phyloP scores from a whole-genome alignment of 805 yeast species.

The Saturnispora silvae region DNA sequence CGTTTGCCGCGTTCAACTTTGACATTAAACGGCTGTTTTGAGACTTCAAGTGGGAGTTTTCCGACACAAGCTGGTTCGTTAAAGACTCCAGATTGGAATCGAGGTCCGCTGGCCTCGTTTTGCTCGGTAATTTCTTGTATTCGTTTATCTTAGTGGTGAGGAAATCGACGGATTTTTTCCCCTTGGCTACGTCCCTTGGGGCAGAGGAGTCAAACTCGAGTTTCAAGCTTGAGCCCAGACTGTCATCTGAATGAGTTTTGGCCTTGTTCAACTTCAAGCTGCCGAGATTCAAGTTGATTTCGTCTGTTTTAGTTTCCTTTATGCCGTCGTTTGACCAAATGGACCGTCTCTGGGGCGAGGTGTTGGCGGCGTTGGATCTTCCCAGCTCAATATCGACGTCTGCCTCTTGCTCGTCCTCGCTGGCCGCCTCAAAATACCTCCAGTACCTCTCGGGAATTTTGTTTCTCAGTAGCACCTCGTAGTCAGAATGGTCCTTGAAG shows the following conservation, averaged over 20 bases:
- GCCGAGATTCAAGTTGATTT: slow-evolving; percentile 20
- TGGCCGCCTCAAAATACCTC: slow-evolving; percentile 14
- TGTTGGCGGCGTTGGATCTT: neutral
- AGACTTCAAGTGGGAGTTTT: slow-evolving; percentile 1
- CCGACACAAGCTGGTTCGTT: slow-evolving; percentile 2
- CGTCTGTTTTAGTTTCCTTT: slow-evolving; percentile 19
- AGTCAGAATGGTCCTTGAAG: slow-evolving; percentile 20
- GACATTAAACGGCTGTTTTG: slow-evolving; percentile 3
- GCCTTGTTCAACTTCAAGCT: slow-evolving; percentile 7
- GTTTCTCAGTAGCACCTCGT: slow-evolving; percentile 21
- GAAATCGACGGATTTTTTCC: slow-evolving; percentile 3
- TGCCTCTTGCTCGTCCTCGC: neutral
- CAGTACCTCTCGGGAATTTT: slow-evolving; percentile 21
- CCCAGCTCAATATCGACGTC: neutral
- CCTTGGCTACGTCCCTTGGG: neutral
- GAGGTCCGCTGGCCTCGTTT: slow-evolving; percentile 7
- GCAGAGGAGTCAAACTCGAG: slow-evolving; percentile 3
- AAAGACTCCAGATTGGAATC: slow-evolving; percentile 11
- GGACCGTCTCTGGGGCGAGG: slow-evolving; percentile 7
- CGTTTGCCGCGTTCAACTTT: slow-evolving; percentile 18
- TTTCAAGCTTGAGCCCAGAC: slow-evolving; percentile 1
- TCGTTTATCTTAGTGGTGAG: slow-evolving; percentile 1
- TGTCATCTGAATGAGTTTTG: slow-evolving; percentile 3
- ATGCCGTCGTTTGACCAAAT: slow-evolving; percentile 13
- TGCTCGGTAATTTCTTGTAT: slow-evolving; percentile 5